Evolutionary conservation across 108 stramenopile genomes (phyloP), one percentile per base, ranked within the genome.

Genomic region (Cyclotella cryptica): DNA sequence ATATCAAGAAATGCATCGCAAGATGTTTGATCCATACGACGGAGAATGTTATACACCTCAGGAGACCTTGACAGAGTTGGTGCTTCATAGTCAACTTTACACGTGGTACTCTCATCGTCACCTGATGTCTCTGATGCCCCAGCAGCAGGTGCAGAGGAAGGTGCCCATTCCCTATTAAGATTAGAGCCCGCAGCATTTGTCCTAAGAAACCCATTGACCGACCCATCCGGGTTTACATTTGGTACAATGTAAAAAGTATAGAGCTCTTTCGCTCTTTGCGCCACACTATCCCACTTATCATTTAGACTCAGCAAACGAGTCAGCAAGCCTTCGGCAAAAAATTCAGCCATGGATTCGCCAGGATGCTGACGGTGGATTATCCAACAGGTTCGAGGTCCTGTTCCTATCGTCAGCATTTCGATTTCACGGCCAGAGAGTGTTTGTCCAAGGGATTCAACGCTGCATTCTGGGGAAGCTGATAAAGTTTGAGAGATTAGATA

Each of bases 241-340:
- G 96, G 96, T 6, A 96, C 91, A 72, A 96, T 88, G 83, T 90
- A 85, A 71, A 96, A 90, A 12, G 89, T 92, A 74, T 88, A 93
- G 67, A 78, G 62, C 26, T 86, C 71, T 19, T 81, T 70, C 7
- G 80, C 75, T 18, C 82, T 78, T 53, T 75, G 17, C 3, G 89
- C 86, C 18, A 75, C 22, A 5, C 61, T 79, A 63, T 95, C 90
- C 55, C 58, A 58, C 22, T 66, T 27, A 22, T 74, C 72, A 60
- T 81, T 66, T 10, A 83, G 72, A 14, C 87, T 88, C 66, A 93
- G 71, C 10, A 92, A 60, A 39, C 92, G 79, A 60, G 61, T 81
- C 52, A 93, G 64, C n/a, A 96, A 29, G 18, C 90, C 90, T 54
- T 88, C 90, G 14, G 89, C 89, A 65, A 85, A 89, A 59, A 73